A percentile compares a stretch with the other conserved stretches of the same genome.
phyloP scores from a whole-genome alignment of 176 grass and related monocot species.

The Zea luxurians region DNA sequence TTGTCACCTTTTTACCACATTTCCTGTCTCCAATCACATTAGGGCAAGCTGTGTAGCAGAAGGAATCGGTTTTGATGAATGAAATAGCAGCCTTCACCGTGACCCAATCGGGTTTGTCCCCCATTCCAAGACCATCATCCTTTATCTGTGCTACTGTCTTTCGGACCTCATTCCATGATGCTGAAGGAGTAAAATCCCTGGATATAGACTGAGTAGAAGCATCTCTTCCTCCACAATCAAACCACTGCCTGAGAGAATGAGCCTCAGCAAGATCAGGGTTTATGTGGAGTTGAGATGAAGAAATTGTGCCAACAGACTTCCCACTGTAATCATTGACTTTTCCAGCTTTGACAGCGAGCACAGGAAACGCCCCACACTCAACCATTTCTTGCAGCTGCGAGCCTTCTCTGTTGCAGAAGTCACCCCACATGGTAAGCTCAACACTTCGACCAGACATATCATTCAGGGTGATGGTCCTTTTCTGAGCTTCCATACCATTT shows the following conservation, averaged over 20 bases:
- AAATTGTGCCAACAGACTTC: slow-evolving; percentile 87
- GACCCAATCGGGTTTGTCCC: slow-evolving; percentile 74
- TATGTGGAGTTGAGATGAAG: slow-evolving; percentile 72
- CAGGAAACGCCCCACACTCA: slow-evolving; percentile 54
- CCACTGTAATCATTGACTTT: slow-evolving; percentile 92
- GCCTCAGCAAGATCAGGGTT: slow-evolving; percentile 77
- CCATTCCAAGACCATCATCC: slow-evolving; percentile 77
- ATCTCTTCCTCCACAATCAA: slow-evolving; percentile 73
- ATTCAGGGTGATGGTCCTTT: slow-evolving; percentile 70
- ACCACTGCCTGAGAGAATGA: slow-evolving; percentile 69
- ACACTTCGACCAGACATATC: slow-evolving; percentile 82
- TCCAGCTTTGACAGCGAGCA: slow-evolving; percentile 79
- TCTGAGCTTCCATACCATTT: slow-evolving; percentile 89
- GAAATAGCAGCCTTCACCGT: slow-evolving; percentile 69
- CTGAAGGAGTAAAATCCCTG: slow-evolving; percentile 57
- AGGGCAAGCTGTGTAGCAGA: slow-evolving; percentile 85
- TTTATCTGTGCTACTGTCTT: slow-evolving; percentile 74
- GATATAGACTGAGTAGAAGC: slow-evolving; percentile 76
- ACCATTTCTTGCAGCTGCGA: slow-evolving; percentile 62
- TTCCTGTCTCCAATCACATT: slow-evolving; percentile 64
- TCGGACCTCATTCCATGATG: slow-evolving; percentile 61
- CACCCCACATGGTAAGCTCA: slow-evolving; percentile 93
- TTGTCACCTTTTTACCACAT: slow-evolving; percentile 75
- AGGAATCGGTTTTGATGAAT: slow-evolving; percentile 81
- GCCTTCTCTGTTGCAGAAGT: slow-evolving; percentile 93